phyloP scores from a whole-genome alignment of 495 filamentous ascomycete species.

The Talaromyces wortmannii region DNA sequence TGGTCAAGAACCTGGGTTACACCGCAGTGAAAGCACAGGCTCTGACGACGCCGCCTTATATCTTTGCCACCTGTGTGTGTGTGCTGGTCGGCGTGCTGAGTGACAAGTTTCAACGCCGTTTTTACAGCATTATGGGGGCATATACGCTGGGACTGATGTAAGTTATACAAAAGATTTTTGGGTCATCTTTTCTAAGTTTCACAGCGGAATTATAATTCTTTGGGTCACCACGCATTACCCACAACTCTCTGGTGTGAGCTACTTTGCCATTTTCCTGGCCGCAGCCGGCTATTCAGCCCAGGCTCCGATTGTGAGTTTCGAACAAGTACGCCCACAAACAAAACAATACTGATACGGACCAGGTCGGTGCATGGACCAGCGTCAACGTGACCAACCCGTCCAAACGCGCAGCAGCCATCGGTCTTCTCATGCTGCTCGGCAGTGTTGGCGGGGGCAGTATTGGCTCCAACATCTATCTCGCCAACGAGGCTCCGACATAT shows the following conservation, averaged over 20 bases:
- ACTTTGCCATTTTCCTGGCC: slow-evolving; percentile 10
- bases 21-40: slow-evolving; percentile 10
- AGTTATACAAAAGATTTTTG: not conserved
- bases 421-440: too few relatives aligned
- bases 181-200: not conserved
- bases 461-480: slow-evolving; percentile 8
- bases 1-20: slow-evolving; percentile 13
- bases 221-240: slow-evolving; percentile 6
- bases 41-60: slow-evolving; percentile 12
- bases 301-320: not conserved
- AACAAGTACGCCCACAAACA: too few relatives aligned
- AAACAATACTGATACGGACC: too few relatives aligned
- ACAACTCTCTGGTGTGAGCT: slow-evolving; percentile 4
- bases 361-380: too few relatives aligned
- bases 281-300: slow-evolving; percentile 6
- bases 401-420: too few relatives aligned
- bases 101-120: not conserved
- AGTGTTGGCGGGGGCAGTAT: not conserved
- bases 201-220: slow-evolving; percentile 7
- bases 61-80: slow-evolving; percentile 6
- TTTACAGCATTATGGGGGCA: too few relatives aligned
- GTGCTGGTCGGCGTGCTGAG: slow-evolving; percentile 1
- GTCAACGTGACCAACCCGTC: too few relatives aligned
- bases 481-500: slow-evolving; percentile 7
- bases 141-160: too few relatives aligned